Percentiles rank a stretch among this genome's conserved stretches.
Evolutionary conservation across 306 rosid genomes (phyloP).

Genomic region (Abrus pulchellus): DNA sequence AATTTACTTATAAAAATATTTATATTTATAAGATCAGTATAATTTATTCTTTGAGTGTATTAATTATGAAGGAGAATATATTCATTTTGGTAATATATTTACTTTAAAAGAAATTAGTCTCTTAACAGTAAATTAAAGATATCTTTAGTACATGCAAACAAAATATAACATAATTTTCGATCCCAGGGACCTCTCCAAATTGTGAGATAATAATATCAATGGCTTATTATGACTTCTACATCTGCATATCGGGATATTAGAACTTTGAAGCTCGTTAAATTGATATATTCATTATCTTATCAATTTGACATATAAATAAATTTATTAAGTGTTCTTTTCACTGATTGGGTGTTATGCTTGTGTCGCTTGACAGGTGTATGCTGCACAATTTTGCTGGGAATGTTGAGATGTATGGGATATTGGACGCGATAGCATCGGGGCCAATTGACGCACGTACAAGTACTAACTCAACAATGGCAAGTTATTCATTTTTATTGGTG

Average conservation of each 20-base stretch:
- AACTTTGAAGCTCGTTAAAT: conserved; percentile 10
- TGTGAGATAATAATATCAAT: not conserved
- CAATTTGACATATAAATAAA: not conserved
- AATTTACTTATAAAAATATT: too few species aligned
- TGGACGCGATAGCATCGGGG: conserved; percentile 84
- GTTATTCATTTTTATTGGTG: conserved; percentile 40
- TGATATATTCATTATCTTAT: conserved; percentile 21
- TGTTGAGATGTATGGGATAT: conserved; percentile 83
- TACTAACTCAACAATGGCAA: conserved; percentile 85
- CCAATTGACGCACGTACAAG: conserved; percentile 85
- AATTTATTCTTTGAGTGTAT: too few species aligned
- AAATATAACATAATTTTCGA: too few species aligned
- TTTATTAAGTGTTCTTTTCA: conserved; percentile 35
- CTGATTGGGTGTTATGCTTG: conserved; percentile 39
- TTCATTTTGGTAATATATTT: too few species aligned
- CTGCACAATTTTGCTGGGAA: conserved; percentile 96
- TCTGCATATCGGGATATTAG: not conserved
- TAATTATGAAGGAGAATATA: too few species aligned
- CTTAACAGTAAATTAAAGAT: too few species aligned
- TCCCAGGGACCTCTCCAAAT: not conserved
- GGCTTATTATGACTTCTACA: conserved; percentile 8
- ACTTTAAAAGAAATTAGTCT: too few species aligned
- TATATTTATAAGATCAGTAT: too few species aligned
- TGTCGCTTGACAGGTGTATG: conserved; percentile 77
- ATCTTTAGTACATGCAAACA: too few species aligned